A percentile compares a stretch with the other conserved stretches of the same genome.
Evolutionary conservation across 169 alveolate species (phyloP).

Genomic region (Plasmodium malariae): DNA sequence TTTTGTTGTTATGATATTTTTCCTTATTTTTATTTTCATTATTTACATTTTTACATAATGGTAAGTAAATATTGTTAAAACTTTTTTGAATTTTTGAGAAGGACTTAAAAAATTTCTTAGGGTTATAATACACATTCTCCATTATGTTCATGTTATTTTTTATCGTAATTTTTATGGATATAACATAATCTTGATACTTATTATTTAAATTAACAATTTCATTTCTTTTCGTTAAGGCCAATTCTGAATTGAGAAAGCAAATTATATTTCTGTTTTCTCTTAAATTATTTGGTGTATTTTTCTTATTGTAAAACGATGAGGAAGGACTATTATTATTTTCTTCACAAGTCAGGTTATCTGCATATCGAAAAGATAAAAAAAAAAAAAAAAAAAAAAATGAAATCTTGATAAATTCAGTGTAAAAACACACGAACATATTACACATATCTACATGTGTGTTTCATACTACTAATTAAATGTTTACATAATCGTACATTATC

Average conservation of each 20-base stretch:
- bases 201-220: constrained; percentile 39
- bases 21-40: constrained; percentile 15
- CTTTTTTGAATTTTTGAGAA: constrained; percentile 56
- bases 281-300: background rate
- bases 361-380: background rate
- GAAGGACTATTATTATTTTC: constrained; percentile 30
- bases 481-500: no score
- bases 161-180: constrained; percentile 46
- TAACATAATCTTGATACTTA: constrained; percentile 11
- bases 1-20: constrained; percentile 24
- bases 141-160: constrained; percentile 55
- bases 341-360: constrained; percentile 24
- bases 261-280: constrained; percentile 46
- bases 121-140: constrained; percentile 55
- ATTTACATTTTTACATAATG: constrained; percentile 22
- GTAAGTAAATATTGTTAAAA: constrained; percentile 52
- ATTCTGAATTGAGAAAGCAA: constrained; percentile 26
- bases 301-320: constrained; percentile 32
- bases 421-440: background rate
- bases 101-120: constrained; percentile 36
- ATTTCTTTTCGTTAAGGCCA: constrained; percentile 59
- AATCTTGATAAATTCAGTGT: background rate
- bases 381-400: background rate
- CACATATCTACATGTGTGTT: no score
- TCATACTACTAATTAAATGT: no score